A percentile compares a stretch with the other conserved stretches of the same genome.
Evolutionary conservation across 169 alveolate species (phyloP).

Genomic region (Theileria annulata): DNA sequence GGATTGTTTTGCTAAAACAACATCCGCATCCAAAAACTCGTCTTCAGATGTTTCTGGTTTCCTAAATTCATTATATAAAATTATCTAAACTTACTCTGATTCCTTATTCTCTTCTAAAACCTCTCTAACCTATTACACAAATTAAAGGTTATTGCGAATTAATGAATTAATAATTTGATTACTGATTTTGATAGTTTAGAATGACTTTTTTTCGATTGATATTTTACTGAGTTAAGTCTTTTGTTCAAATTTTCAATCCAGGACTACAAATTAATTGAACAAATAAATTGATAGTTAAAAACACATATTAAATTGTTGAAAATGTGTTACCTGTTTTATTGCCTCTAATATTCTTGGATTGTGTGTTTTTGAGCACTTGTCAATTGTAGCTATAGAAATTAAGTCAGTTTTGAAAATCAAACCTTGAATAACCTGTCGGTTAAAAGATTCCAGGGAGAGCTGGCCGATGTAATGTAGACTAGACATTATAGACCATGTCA

Average conservation of each 20-base stretch:
- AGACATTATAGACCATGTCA: conserved; percentile 10
- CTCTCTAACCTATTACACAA: conserved; percentile 11
- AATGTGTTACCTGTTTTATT: conserved; percentile 47
- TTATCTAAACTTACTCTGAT: not conserved
- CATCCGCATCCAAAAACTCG: conserved; percentile 70
- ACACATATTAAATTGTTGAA: not conserved
- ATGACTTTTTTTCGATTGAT: not conserved
- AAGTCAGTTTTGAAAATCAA: not conserved
- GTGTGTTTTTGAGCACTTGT: conserved; percentile 41
- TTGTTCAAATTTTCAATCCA: conserved; percentile 37
- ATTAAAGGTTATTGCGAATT: not conserved
- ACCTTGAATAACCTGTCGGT: conserved; percentile 57
- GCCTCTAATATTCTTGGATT: conserved; percentile 50
- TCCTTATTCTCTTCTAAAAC: conserved; percentile 1
- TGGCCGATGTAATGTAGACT: conserved; percentile 21
- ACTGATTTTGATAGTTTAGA: conserved; percentile 3
- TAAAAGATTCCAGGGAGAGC: conserved; percentile 44
- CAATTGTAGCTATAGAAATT: conserved; percentile 52
- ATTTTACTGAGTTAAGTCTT: conserved; percentile 19
- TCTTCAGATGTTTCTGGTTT: conserved; percentile 14
- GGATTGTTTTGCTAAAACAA: conserved; percentile 18
- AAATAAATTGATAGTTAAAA: not conserved
- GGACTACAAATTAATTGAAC: not conserved
- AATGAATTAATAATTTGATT: not conserved
- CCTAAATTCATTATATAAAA: not conserved